phyloP scores from a whole-genome alignment of 2,329 filamentous ascomycete species.

The Microascus cirrosus region DNA sequence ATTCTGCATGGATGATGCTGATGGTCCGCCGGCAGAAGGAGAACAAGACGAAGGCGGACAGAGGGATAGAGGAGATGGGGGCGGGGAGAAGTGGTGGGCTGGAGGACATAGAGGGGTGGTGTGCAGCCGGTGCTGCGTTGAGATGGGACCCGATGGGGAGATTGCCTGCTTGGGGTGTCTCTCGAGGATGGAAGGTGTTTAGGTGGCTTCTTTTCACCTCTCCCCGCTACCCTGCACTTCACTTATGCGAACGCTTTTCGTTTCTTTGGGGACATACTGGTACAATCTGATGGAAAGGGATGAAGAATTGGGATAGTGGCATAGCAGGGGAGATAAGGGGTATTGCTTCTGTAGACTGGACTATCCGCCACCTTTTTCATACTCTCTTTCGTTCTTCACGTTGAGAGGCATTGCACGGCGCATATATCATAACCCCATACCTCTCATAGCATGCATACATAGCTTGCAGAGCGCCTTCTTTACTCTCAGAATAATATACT shows the following conservation, averaged over 20 bases:
- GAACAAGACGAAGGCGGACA: constrained; percentile 18
- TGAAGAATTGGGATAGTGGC: background rate
- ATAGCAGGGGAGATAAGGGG: no score
- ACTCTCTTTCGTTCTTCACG: background rate
- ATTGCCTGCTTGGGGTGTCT: constrained; percentile 56
- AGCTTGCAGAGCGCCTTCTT: no score
- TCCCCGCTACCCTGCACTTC: background rate
- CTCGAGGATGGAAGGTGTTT: constrained; percentile 18
- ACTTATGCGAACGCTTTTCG: background rate
- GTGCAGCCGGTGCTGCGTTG: constrained; percentile 59
- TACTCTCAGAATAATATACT: no score
- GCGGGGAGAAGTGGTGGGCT: constrained; percentile 20
- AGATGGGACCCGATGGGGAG: constrained; percentile 52
- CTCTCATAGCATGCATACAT: background rate
- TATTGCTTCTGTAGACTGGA: background rate
- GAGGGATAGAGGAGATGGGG: constrained; percentile 3
- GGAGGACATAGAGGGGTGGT: constrained; percentile 40
- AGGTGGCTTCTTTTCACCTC: background rate
- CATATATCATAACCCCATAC: background rate
- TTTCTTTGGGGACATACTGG: background rate
- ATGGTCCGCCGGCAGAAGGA: background rate
- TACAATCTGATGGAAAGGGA: background rate
- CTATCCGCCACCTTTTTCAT: background rate
- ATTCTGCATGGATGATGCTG: constrained; percentile 38
- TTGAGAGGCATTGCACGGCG: background rate